Base-by-base conservation (phyloP, 2,329 filamentous ascomycete species). In the Talaromyces sp. region DNA sequence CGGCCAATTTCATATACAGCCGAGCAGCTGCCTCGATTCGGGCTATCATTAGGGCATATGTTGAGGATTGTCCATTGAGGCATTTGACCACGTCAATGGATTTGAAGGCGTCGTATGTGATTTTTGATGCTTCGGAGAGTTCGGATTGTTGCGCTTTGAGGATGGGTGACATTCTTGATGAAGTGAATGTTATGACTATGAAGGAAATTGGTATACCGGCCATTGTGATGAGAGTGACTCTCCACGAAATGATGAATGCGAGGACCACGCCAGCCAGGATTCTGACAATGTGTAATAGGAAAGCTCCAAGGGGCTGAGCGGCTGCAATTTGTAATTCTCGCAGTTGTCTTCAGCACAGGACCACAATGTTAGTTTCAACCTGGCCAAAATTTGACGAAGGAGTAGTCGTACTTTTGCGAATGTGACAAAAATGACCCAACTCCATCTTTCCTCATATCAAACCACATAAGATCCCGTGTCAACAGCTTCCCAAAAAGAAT, bases 1-100 rank as follows among this genome's bases (percentile, higher is more conserved):
- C 83, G 0, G 90, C 90, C 73, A 94, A 91, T 17, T 85, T 79
- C 11, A 88, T 78, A 69, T 92, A 96, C 61, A 85, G 84, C 1
- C 75, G 77, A 25, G 87, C 87, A 0, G 91, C 89, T 6, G 80
- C 76, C 53, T 81, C 80, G 34, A 91, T 83, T 0, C 84, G 82
- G 0, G 72, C 74, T 1, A 80, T 76, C 73, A 96, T 97, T 69
- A 87, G 86, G 72, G 84, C 83, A 0, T 86, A 77, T 74, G 96
- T 93, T 11, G 88, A 81, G 13, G 85, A 83, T 71, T 92, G 86
- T 0, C 89, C 91, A 70, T 94, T 93, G 78, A 91, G 93, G 61
- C 88, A 89, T 75, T 97, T 97, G 72, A 98, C 92, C 0, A 91
- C 86, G 67, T 96, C 92, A 45, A 97, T 94, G 2, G 87, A 88